These are phyloP conservation scores for Lachancea kluyveri DNA, from an alignment of 805 yeast genomes.

Conservation along the genomic window DNA sequence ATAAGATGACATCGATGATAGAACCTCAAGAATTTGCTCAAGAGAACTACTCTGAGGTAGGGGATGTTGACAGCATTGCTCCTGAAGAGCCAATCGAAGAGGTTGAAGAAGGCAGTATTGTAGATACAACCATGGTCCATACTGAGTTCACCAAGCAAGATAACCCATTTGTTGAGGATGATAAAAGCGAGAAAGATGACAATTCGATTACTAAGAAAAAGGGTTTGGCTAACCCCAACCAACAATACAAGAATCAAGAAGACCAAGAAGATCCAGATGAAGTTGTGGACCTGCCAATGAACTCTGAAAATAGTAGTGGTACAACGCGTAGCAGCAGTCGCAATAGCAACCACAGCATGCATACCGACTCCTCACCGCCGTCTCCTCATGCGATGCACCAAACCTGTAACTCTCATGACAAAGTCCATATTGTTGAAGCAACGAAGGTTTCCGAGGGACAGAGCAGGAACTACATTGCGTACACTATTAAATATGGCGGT, in stretches of 20 bases:
- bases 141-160: conserved; percentile 24
- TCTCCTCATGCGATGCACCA: conserved; percentile 11
- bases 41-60: too few species aligned
- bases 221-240: conserved; percentile 14
- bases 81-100: too few species aligned
- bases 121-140: conserved; percentile 14
- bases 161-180: conserved; percentile 23
- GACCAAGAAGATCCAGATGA: conserved; percentile 19
- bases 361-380: conserved; percentile 10
- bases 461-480: conserved; percentile 46
- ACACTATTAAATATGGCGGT: conserved; percentile 58
- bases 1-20: too few species aligned
- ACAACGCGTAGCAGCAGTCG: conserved; percentile 1
- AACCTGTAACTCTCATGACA: conserved; percentile 14
- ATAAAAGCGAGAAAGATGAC: neutral
- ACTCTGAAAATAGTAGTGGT: neutral
- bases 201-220: conserved; percentile 5
- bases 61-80: too few species aligned
- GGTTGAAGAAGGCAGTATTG: neutral
- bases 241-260: conserved; percentile 2
- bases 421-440: conserved; percentile 26
- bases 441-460: conserved; percentile 28
- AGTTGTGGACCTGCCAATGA: conserved; percentile 13
- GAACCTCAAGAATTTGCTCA: too few species aligned
- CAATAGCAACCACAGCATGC: conserved; percentile 13